Evolutionary conservation across 768 basidiomycete genomes (phyloP).

Genomic region (Hygrophorus russula): DNA sequence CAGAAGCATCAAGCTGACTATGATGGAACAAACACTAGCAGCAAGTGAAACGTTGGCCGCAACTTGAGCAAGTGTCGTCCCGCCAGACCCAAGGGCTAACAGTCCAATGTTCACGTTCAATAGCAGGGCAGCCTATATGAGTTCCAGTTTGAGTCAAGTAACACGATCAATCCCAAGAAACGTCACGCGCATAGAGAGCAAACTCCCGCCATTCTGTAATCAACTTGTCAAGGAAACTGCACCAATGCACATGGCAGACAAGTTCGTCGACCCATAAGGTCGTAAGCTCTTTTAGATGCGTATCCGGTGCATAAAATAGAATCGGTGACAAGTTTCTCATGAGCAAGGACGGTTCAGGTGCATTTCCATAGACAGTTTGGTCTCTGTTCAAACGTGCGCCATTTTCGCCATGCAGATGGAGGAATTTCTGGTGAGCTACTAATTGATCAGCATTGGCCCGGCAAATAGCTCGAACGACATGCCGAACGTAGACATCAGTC

Average conservation of each 20-base stretch:
- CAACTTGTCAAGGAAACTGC: slow-evolving; percentile 23
- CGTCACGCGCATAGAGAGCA: slow-evolving; percentile 27
- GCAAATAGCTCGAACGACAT: background rate
- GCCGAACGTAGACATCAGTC: slow-evolving; percentile 9
- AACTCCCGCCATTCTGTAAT: slow-evolving; percentile 29
- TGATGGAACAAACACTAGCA: slow-evolving; percentile 28
- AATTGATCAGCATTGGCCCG: background rate
- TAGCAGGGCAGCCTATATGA: slow-evolving; percentile 32
- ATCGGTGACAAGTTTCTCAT: slow-evolving; percentile 26
- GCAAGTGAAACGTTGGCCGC: slow-evolving; percentile 33
- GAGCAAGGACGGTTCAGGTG: slow-evolving; percentile 13
- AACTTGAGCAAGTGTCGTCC: slow-evolving; percentile 18
- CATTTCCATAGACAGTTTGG: slow-evolving; percentile 13
- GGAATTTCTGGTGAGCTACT: slow-evolving; percentile 23
- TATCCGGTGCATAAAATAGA: slow-evolving; percentile 34
- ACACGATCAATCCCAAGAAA: background rate
- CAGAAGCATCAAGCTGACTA: slow-evolving; percentile 31
- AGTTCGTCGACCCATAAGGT: slow-evolving; percentile 37
- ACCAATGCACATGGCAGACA: slow-evolving; percentile 27
- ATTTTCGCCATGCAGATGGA: slow-evolving; percentile 32
- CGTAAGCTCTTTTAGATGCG: slow-evolving; percentile 28
- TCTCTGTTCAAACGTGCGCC: slow-evolving; percentile 28
- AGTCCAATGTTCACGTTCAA: slow-evolving; percentile 38
- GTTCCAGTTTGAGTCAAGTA: background rate
- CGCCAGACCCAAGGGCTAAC: slow-evolving; percentile 26